Evolutionary conservation across 1,284 basidiomycete genomes (phyloP).

Genomic region (Taiwanofungus camphoratus): DNA sequence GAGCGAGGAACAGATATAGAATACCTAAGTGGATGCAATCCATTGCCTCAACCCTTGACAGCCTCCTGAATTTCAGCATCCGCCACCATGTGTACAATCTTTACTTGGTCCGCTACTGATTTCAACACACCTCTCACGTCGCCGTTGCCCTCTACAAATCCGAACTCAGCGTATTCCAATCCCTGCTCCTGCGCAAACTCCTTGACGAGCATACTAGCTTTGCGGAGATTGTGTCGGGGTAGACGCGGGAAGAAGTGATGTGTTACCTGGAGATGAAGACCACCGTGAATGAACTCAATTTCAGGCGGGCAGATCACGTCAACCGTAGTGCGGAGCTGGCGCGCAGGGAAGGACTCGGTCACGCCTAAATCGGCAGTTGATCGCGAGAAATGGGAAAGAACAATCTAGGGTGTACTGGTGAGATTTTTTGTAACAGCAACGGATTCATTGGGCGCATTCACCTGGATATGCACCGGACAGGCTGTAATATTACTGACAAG

Average conservation of each 20-base stretch:
- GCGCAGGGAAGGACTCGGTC: slow-evolving; percentile 85
- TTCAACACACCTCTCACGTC: slow-evolving; percentile 74
- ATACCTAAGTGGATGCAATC: neutral
- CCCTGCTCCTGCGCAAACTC: slow-evolving; percentile 83
- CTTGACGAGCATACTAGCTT: slow-evolving; percentile 78
- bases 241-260: slow-evolving; percentile 96
- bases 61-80: slow-evolving; percentile 56
- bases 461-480: slow-evolving; percentile 85
- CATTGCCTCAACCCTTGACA: slow-evolving; percentile 29
- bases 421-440: slow-evolving; percentile 2
- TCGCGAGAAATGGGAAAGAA: slow-evolving; percentile 96
- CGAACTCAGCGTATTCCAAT: slow-evolving; percentile 85
- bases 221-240: slow-evolving; percentile 88
- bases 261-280: slow-evolving; percentile 91
- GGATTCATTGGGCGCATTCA: slow-evolving; percentile 22
- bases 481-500: slow-evolving; percentile 77
- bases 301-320: slow-evolving; percentile 87
- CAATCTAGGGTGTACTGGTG: slow-evolving; percentile 79
- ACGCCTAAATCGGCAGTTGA: slow-evolving; percentile 91
- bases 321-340: slow-evolving; percentile 93
- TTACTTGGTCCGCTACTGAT: slow-evolving; percentile 80
- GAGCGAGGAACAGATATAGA: neutral
- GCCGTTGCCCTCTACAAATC: slow-evolving; percentile 79
- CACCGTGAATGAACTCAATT: slow-evolving; percentile 90
- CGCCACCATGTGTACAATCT: slow-evolving; percentile 71